Percentiles rank a stretch among this genome's conserved stretches.
phyloP scores from a whole-genome alignment of 2,329 filamentous ascomycete species.

The Aspergillus carbonarius region DNA sequence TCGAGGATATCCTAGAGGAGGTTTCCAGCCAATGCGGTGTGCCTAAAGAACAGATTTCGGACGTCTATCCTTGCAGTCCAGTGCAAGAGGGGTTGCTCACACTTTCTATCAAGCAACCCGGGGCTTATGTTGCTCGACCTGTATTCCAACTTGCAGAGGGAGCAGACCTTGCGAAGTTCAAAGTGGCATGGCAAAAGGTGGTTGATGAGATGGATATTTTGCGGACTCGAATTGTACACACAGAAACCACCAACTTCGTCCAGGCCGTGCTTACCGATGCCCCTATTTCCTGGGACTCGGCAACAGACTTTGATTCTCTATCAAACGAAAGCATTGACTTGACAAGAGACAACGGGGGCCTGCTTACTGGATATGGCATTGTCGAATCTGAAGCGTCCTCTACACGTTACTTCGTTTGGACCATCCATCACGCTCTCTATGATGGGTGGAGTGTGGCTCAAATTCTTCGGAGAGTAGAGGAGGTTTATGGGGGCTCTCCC shows the following conservation, averaged over 20 bases:
- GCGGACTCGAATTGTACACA: slow-evolving; percentile 49
- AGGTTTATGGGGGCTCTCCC: slow-evolving; percentile 29
- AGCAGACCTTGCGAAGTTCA: slow-evolving; percentile 46
- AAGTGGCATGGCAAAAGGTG: slow-evolving; percentile 47
- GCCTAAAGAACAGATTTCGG: slow-evolving; percentile 28
- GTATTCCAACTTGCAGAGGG: slow-evolving; percentile 40
- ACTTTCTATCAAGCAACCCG: slow-evolving; percentile 48
- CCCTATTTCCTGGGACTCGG: slow-evolving; percentile 36
- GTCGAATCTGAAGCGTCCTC: slow-evolving; percentile 26
- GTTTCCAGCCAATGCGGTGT: slow-evolving; percentile 34
- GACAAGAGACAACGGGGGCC: slow-evolving; percentile 36
- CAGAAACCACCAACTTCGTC: slow-evolving; percentile 35
- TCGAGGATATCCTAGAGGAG: slow-evolving; percentile 28
- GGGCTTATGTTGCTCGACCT: slow-evolving; percentile 51
- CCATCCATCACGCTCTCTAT: slow-evolving; percentile 54
- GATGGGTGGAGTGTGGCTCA: slow-evolving; percentile 49
- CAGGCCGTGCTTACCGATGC: slow-evolving; percentile 42
- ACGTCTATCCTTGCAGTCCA: slow-evolving; percentile 47
- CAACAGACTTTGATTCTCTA: slow-evolving; percentile 27
- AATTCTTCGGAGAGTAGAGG: slow-evolving; percentile 38
- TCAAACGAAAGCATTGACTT: slow-evolving; percentile 26
- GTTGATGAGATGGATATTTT: slow-evolving; percentile 49
- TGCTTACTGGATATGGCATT: slow-evolving; percentile 37
- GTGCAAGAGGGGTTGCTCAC: slow-evolving; percentile 49
- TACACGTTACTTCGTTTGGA: slow-evolving; percentile 47